Percentiles rank a stretch among this genome's conserved stretches.
Evolutionary conservation across 1,139 yeast genomes (phyloP).

Genomic region (Pneumocystis canis): DNA sequence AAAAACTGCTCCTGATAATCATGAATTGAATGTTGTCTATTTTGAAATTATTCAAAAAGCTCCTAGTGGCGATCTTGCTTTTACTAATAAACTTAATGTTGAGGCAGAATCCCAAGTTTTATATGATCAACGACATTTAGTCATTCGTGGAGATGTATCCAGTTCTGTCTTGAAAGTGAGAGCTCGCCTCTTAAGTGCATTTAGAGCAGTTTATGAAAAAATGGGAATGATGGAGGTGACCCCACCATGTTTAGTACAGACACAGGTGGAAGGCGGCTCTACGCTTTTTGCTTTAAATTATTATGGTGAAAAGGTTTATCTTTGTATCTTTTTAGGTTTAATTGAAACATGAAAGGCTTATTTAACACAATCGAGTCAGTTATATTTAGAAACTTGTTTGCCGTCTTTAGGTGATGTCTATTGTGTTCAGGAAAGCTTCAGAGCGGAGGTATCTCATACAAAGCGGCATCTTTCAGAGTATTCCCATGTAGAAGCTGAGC

Average conservation of each 20-base stretch:
- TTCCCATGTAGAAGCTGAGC: slow-evolving; percentile 91
- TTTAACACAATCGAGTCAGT: slow-evolving; percentile 92
- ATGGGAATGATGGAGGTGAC: slow-evolving; percentile 80
- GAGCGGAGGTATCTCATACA: slow-evolving; percentile 98
- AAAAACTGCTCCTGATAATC: slow-evolving; percentile 94
- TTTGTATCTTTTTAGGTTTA: neutral
- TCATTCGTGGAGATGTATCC: slow-evolving; percentile 88
- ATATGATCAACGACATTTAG: slow-evolving; percentile 86
- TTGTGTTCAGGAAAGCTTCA: slow-evolving; percentile 95
- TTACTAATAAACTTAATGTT: slow-evolving; percentile 87
- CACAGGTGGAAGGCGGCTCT: slow-evolving; percentile 98
- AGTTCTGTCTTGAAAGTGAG: slow-evolving; percentile 94
- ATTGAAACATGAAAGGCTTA: slow-evolving; percentile 44
- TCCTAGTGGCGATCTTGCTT: slow-evolving; percentile 90
- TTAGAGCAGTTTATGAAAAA: slow-evolving; percentile 65
- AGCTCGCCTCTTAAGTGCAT: slow-evolving; percentile 54
- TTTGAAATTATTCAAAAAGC: slow-evolving; percentile 83
- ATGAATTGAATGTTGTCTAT: slow-evolving; percentile 81
- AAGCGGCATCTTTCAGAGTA: slow-evolving; percentile 96
- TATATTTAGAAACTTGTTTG: slow-evolving; percentile 88
- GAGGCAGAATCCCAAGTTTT: slow-evolving; percentile 68
- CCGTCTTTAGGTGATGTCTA: slow-evolving; percentile 94
- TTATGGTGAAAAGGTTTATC: slow-evolving; percentile 51
- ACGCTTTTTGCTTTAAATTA: slow-evolving; percentile 85
- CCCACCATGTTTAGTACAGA: slow-evolving; percentile 99